Conservation (phyloP, 805 yeast genomes). For the Cyberlindnera mrakii region DNA sequence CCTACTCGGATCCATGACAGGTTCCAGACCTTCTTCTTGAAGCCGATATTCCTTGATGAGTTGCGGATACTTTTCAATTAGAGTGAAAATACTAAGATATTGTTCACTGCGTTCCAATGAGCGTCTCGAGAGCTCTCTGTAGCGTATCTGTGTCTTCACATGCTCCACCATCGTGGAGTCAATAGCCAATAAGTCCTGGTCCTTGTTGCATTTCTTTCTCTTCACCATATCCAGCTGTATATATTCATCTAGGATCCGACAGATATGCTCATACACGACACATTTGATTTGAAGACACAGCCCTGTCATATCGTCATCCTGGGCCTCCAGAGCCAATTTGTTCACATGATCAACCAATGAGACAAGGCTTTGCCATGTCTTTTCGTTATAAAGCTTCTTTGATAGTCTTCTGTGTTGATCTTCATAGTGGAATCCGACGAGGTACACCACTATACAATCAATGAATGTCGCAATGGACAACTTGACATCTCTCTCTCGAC, state of each 20-base stretch:
- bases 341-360: constrained; percentile 11
- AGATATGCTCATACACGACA: constrained; percentile 14
- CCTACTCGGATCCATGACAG: constrained; percentile 1
- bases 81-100: constrained; percentile 7
- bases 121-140: constrained; percentile 5
- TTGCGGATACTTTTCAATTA: constrained; percentile 9
- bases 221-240: constrained; percentile 6
- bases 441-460: constrained; percentile 16
- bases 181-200: constrained; percentile 1
- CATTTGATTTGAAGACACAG: constrained; percentile 11
- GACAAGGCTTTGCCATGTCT: constrained; percentile 16
- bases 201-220: constrained; percentile 1
- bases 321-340: constrained; percentile 1
- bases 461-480: constrained; percentile 9
- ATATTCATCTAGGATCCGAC: constrained; percentile 7
- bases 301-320: constrained; percentile 9
- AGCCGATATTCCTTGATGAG: constrained; percentile 5
- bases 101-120: constrained; percentile 7
- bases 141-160: constrained; percentile 4
- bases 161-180: constrained; percentile 3
- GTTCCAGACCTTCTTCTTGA: not conserved
- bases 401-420: constrained; percentile 12
- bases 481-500: constrained; percentile 1
- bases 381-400: constrained; percentile 9
- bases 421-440: constrained; percentile 18